Evolutionary conservation across 257 asterid genomes (phyloP).

Genomic region (Solanum corneliomulleri): DNA sequence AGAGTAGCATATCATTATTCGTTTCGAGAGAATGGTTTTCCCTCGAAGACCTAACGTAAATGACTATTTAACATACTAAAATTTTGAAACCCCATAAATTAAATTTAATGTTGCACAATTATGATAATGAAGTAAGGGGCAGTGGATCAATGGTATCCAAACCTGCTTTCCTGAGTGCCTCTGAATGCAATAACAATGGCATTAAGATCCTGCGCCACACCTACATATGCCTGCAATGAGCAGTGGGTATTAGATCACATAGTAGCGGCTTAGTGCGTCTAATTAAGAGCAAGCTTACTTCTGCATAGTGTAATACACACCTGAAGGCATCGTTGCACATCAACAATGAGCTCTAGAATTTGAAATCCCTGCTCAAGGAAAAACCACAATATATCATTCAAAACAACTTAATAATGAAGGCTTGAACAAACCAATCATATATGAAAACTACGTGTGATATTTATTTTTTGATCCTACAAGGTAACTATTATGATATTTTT

Average conservation of each 20-base stretch:
- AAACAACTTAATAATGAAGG: slow-evolving; percentile 2
- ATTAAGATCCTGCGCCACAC: slow-evolving; percentile 71
- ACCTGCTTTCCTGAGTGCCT: slow-evolving; percentile 95
- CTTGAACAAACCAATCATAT: neutral
- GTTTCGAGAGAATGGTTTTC: neutral
- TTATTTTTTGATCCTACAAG: neutral
- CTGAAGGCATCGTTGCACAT: slow-evolving; percentile 83
- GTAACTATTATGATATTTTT: neutral
- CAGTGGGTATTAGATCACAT: neutral
- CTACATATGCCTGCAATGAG: slow-evolving; percentile 74
- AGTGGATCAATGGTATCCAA: neutral
- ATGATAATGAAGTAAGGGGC: neutral
- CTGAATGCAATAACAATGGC: slow-evolving; percentile 82
- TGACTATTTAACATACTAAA: neutral
- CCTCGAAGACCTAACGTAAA: neutral
- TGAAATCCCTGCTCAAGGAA: slow-evolving; percentile 72
- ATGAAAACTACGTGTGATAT: neutral
- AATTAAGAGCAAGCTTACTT: neutral
- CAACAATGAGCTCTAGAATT: slow-evolving; percentile 79
- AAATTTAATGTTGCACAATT: slow-evolving; percentile 1
- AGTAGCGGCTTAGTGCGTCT: neutral
- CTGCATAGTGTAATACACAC: slow-evolving; percentile 16
- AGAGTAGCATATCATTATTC: neutral
- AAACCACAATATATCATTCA: neutral
- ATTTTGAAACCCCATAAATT: neutral